These are phyloP conservation scores for Psophocarpus tetragonolobus DNA, from an alignment of 306 rosid genomes.

Conservation along the genomic window DNA sequence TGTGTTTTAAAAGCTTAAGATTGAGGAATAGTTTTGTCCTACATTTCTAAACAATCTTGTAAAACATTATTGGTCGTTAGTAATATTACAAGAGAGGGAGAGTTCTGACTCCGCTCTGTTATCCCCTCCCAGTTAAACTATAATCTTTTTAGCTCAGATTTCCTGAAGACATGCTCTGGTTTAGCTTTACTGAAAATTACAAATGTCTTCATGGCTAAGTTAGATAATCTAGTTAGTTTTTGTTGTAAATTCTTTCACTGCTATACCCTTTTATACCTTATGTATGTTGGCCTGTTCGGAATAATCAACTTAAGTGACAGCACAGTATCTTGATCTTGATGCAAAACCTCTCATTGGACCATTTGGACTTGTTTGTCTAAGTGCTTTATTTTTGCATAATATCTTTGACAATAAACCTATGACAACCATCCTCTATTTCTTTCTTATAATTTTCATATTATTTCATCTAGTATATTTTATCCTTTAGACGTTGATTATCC, in stretches of 20 bases:
- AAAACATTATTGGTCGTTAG: no score
- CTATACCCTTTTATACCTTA: not conserved
- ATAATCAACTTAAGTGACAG: not conserved
- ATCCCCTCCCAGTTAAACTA: no score
- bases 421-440: not conserved
- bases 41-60: no score
- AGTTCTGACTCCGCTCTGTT: no score
- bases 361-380: not conserved
- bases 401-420: not conserved
- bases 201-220: not conserved
- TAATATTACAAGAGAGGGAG: no score
- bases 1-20: no score
- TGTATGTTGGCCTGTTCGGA: not conserved
- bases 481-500: constrained; percentile 34
- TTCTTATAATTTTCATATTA: constrained; percentile 5
- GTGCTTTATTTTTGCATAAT: not conserved
- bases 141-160: no score
- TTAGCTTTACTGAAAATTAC: no score
- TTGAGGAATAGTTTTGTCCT: no score
- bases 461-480: not conserved
- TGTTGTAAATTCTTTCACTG: not conserved
- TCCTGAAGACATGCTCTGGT: not conserved
- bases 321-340: not conserved
- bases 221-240: not conserved
- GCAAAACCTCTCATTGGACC: not conserved